These are phyloP conservation scores for Gonapodya prolifera DNA, from an alignment of 192 early-diverging fungal genomes.

Conservation along the genomic window DNA sequence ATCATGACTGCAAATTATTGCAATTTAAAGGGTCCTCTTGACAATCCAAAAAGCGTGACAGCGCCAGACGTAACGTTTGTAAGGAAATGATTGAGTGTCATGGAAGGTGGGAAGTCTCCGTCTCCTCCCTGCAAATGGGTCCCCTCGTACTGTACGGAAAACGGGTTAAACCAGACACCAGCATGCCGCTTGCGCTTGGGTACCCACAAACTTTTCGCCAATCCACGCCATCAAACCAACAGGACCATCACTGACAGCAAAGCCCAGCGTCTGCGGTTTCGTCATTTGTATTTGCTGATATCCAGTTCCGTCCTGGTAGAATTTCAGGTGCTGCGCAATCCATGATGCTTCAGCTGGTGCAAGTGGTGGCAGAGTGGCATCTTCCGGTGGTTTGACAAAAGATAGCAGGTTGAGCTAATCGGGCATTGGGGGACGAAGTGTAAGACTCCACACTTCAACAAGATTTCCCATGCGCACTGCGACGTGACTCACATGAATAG, in stretches of 20 bases:
- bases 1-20: too few species aligned
- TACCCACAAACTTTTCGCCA: slow-evolving; percentile 38
- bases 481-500: slow-evolving; percentile 18
- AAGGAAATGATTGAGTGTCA: slow-evolving; percentile 31
- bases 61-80: slow-evolving; percentile 32
- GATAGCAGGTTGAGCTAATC: background rate
- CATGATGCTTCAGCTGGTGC: background rate
- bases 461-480: too few species aligned
- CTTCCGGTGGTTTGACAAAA: background rate
- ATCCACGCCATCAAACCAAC: slow-evolving; percentile 36
- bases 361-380: background rate
- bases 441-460: background rate
- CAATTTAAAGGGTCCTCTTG: too few species aligned
- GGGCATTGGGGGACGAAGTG: slow-evolving; percentile 11
- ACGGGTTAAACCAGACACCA: too few species aligned
- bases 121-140: background rate
- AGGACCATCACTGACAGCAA: slow-evolving; percentile 23
- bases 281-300: slow-evolving; percentile 36
- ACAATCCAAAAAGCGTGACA: too few species aligned
- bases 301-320: slow-evolving; percentile 18
- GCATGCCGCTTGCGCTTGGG: too few species aligned
- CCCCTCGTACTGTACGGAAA: too few species aligned
- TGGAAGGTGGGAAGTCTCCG: slow-evolving; percentile 10
- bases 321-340: background rate
- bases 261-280: slow-evolving; percentile 35